These are phyloP conservation scores for Entonaema liquescens DNA, from an alignment of 495 filamentous ascomycete genomes.

Conservation along the genomic window DNA sequence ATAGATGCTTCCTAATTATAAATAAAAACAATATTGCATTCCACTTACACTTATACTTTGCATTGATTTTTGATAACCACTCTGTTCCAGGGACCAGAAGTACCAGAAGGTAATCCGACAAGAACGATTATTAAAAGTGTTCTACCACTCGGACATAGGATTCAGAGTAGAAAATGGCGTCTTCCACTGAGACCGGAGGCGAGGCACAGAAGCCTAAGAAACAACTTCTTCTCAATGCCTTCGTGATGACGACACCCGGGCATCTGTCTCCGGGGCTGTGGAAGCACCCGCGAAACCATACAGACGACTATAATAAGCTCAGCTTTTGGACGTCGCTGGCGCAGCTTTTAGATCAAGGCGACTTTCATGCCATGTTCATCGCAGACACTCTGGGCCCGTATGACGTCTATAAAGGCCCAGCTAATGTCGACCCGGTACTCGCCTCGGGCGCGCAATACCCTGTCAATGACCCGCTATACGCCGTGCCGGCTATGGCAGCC, in stretches of 20 bases:
- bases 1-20: not conserved
- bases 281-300: slow-evolving; percentile 63
- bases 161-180: slow-evolving; percentile 22
- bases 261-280: slow-evolving; percentile 65
- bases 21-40: not conserved
- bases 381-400: slow-evolving; percentile 56
- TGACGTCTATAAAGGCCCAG: slow-evolving; percentile 67
- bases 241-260: slow-evolving; percentile 60
- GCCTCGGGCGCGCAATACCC: slow-evolving; percentile 67
- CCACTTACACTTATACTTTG: not conserved
- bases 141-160: not conserved
- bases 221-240: slow-evolving; percentile 67
- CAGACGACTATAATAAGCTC: slow-evolving; percentile 62
- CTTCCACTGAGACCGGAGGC: slow-evolving; percentile 20
- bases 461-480: slow-evolving; percentile 57
- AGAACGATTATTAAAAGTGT: not conserved
- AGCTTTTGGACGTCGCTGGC: slow-evolving; percentile 49
- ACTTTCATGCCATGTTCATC: slow-evolving; percentile 67
- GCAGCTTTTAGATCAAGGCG: slow-evolving; percentile 52
- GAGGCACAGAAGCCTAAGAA: slow-evolving; percentile 47
- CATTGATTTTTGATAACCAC: not conserved
- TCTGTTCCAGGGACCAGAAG: not conserved
- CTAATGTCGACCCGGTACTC: slow-evolving; percentile 63
- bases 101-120: not conserved
- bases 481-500: slow-evolving; percentile 50